Evolutionary conservation across 192 early-diverging fungal genomes (phyloP).

Genomic region (Coemansia sp.): DNA sequence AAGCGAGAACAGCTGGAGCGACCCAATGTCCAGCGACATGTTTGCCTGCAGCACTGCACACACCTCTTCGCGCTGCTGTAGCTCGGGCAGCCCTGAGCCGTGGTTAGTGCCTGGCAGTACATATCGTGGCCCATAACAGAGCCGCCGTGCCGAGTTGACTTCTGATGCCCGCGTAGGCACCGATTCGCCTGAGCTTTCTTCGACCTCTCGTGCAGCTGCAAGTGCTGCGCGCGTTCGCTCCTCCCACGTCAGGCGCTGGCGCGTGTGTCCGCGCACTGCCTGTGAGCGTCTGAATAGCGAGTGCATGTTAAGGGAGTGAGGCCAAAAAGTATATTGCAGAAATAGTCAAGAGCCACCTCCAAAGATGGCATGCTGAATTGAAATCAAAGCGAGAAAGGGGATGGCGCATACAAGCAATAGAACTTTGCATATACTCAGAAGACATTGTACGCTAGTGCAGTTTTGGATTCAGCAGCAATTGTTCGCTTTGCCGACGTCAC

Average conservation of each 20-base stretch:
- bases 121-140: conserved; percentile 50
- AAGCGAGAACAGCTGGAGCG: conserved; percentile 39
- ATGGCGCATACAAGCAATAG: neutral
- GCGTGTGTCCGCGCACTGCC: conserved; percentile 26
- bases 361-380: neutral
- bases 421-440: neutral
- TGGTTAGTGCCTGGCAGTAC: conserved; percentile 30
- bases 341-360: neutral
- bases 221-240: conserved; percentile 43
- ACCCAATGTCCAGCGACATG: conserved; percentile 28
- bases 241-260: conserved; percentile 46
- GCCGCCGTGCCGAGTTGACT: conserved; percentile 38
- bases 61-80: conserved; percentile 38
- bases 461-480: neutral
- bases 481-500: neutral
- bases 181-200: conserved; percentile 46
- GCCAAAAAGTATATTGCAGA: neutral
- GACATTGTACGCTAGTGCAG: neutral
- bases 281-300: conserved; percentile 42
- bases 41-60: conserved; percentile 39
- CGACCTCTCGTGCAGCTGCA: conserved; percentile 49
- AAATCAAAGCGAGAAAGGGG: neutral
- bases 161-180: conserved; percentile 50
- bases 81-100: conserved; percentile 12
- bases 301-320: conserved; percentile 20